These are phyloP conservation scores for Xylaria sp. DNA, from an alignment of 2,329 filamentous ascomycete genomes.

Conservation along the genomic window DNA sequence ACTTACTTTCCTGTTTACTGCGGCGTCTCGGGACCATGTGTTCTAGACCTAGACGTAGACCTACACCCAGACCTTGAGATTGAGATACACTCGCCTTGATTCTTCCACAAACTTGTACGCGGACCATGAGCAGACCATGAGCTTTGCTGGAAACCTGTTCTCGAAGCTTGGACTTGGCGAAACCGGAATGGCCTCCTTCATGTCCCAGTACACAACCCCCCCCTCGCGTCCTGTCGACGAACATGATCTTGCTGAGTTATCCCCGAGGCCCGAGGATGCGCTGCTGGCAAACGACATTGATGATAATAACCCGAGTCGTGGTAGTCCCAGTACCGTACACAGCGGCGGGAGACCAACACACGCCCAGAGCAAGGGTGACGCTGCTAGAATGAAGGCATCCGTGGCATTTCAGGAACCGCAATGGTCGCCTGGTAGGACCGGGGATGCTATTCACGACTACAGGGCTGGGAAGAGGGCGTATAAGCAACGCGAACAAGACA, in stretches of 20 bases:
- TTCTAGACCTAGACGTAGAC: neutral
- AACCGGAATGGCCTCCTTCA: constrained; percentile 39
- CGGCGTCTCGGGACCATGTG: constrained; percentile 2
- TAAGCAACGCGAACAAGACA: constrained; percentile 19
- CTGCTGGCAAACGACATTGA: constrained; percentile 36
- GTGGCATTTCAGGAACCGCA: constrained; percentile 37
- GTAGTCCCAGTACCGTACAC: neutral
- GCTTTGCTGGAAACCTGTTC: constrained; percentile 42
- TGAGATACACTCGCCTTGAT: neutral
- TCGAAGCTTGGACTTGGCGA: constrained; percentile 44
- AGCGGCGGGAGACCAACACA: constrained; percentile 4
- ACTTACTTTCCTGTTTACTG: neutral
- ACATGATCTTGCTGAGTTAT: constrained; percentile 47
- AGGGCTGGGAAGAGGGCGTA: constrained; percentile 18
- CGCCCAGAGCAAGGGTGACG: constrained; percentile 9
- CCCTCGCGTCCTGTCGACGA: constrained; percentile 39
- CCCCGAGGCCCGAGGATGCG: constrained; percentile 45
- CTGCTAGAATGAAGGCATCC: constrained; percentile 38
- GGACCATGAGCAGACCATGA: constrained; percentile 38
- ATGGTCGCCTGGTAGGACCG: constrained; percentile 28
- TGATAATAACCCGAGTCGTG: neutral
- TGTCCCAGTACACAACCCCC: constrained; percentile 40
- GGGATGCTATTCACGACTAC: constrained; percentile 28
- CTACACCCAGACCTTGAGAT: neutral
- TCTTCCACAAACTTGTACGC: constrained; percentile 1